Percentiles rank a stretch among this genome's conserved stretches.
Evolutionary conservation across 805 yeast species (phyloP).

Genomic region (Wickerhamomyces tratensis): DNA sequence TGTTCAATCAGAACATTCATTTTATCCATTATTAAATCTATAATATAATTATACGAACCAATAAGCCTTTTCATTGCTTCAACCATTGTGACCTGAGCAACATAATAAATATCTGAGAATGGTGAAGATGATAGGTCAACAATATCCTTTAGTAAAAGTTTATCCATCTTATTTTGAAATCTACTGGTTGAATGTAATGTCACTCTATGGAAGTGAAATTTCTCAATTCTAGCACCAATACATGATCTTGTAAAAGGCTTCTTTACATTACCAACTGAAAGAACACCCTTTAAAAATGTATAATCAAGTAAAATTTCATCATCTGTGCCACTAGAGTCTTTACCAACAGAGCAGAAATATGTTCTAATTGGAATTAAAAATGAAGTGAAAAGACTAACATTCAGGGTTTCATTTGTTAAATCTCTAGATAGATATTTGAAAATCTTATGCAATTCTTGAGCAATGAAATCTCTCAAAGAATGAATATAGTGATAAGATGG

Average conservation of each 20-base stretch:
- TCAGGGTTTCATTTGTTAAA: conserved; percentile 36
- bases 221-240: conserved; percentile 63
- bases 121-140: conserved; percentile 56
- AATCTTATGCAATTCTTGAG: conserved; percentile 52
- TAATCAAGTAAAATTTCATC: conserved; percentile 45
- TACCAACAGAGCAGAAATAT: conserved; percentile 78
- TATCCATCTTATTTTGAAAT: conserved; percentile 58
- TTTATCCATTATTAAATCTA: conserved; percentile 37
- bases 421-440: conserved; percentile 35
- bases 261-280: conserved; percentile 50
- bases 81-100: conserved; percentile 60
- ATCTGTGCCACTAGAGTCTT: conserved; percentile 52
- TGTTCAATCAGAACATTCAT: conserved; percentile 38
- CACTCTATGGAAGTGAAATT: conserved; percentile 68
- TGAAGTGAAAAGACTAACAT: conserved; percentile 51
- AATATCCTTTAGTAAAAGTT: conserved; percentile 51
- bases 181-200: conserved; percentile 65
- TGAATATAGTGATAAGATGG: conserved; percentile 47
- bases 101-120: conserved; percentile 56
- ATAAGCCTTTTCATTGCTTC: conserved; percentile 63
- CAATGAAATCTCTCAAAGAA: conserved; percentile 47
- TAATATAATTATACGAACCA: conserved; percentile 51
- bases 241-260: conserved; percentile 73
- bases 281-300: conserved; percentile 46
- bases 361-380: conserved; percentile 55